phyloP scores from a whole-genome alignment of 768 basidiomycete species.

The Saitozyma podzolica region DNA sequence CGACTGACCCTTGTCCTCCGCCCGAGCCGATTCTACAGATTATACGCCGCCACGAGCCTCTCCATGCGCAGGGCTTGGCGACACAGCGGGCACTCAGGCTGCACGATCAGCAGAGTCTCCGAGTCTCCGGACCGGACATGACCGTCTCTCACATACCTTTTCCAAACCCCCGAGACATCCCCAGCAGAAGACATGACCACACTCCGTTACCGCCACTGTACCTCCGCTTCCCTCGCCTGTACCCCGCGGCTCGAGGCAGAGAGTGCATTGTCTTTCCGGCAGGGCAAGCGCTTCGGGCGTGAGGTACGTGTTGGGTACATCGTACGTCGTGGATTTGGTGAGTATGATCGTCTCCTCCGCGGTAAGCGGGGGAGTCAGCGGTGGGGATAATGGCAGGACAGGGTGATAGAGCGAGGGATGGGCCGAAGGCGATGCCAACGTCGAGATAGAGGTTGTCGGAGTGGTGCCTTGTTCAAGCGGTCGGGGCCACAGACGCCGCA shows the following conservation, averaged over 20 bases:
- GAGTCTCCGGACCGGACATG: neutral
- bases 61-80: slow-evolving; percentile 50
- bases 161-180: slow-evolving; percentile 50
- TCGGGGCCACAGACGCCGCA: slow-evolving; percentile 18
- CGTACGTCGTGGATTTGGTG: slow-evolving; percentile 15
- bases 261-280: slow-evolving; percentile 46
- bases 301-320: slow-evolving; percentile 39
- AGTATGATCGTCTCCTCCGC: slow-evolving; percentile 27
- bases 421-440: neutral
- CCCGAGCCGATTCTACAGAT: slow-evolving; percentile 19
- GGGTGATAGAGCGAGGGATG: slow-evolving; percentile 7
- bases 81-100: slow-evolving; percentile 53
- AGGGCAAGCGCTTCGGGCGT: slow-evolving; percentile 19
- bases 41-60: slow-evolving; percentile 47
- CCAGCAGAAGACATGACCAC: slow-evolving; percentile 55
- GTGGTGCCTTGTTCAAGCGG: slow-evolving; percentile 6
- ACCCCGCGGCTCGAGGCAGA: slow-evolving; percentile 48
- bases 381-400: slow-evolving; percentile 16
- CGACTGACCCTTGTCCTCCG: too few relatives aligned
- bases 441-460: neutral
- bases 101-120: slow-evolving; percentile 6
- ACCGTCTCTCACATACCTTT: slow-evolving; percentile 49
- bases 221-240: slow-evolving; percentile 46
- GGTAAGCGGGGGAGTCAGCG: slow-evolving; percentile 19
- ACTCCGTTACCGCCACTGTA: slow-evolving; percentile 50